Base-by-base conservation (phyloP, 495 filamentous ascomycete genomes). In the Aspergillus leporis region DNA sequence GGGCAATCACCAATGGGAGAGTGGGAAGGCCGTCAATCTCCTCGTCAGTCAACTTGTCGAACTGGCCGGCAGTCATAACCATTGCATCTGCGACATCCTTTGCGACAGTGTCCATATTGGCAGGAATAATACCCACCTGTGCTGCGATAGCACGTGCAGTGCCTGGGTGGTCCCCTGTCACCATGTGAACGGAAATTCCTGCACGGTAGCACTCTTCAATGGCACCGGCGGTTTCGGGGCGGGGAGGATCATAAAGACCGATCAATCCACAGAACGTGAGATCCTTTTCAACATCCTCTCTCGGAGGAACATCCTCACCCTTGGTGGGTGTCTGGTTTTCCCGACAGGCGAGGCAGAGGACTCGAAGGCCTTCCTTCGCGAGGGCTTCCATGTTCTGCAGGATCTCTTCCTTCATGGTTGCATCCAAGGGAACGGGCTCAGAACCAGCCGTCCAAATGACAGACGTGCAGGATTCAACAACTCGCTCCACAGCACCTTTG, bases 401-500 rank as follows among this genome's bases (percentile, higher is more conserved):
- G 51, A 90, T 83, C 25, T 81, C 59, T 4, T 79, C 66, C 12
- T 72, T 65, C 48, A 78, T 70, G 0, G 76, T 70, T 5, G 80
- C 74, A 12, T 71, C 67, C 55, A 87, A 61, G 1, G 75, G 62
- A 3, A 61, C 73, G 0, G 78, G 70, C 5, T 61, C 65, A 0
- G 73, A 58, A 4, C 66, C 75, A 12, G 74, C 63, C n/a, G 71
- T 67, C 70, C 74, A 74, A 55, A 76, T 75, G 56, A 85, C 71
- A 0, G 68, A 70, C 5, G 73, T 76, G 72, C 90, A 93, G 8
- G 89, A 70, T 56, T 91, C 88, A 34, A 94, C 68, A 12, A 94
- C 78, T 21, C 89, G 84, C 70, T 94, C 90, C 36, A 92, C 90
- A 6, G 90, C 90, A 4, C 90, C 90, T 68, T 94, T 94, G 56